phyloP scores from a whole-genome alignment of 495 filamentous ascomycete genomes.

The Hypomontagnella monticulosa region DNA sequence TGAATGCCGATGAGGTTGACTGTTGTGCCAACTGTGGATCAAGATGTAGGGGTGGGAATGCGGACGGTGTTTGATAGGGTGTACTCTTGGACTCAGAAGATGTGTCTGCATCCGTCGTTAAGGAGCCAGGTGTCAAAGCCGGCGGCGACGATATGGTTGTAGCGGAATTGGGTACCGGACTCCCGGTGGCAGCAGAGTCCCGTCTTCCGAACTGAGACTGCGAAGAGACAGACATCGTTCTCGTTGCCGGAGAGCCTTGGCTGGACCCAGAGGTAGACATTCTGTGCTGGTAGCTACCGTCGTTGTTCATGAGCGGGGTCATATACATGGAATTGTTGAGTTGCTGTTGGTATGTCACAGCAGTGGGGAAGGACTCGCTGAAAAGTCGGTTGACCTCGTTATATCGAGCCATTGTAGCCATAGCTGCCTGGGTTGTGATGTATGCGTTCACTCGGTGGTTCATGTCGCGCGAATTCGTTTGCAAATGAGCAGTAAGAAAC shows the following conservation, averaged over 20 bases:
- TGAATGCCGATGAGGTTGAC: conserved; percentile 37
- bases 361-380: conserved; percentile 53
- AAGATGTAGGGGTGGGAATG: conserved; percentile 26
- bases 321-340: conserved; percentile 34
- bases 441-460: conserved; percentile 68
- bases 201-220: conserved; percentile 28
- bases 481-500: conserved; percentile 63
- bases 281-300: conserved; percentile 17
- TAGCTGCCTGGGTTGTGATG: conserved; percentile 66
- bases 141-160: conserved; percentile 36
- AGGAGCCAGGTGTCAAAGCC: conserved; percentile 41
- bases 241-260: conserved; percentile 19
- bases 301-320: conserved; percentile 27
- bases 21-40: conserved; percentile 37
- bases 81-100: conserved; percentile 27
- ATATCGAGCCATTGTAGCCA: conserved; percentile 63
- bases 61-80: conserved; percentile 33
- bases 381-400: conserved; percentile 60
- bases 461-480: conserved; percentile 63
- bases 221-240: conserved; percentile 33
- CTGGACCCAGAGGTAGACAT: conserved; percentile 28
- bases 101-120: conserved; percentile 28
- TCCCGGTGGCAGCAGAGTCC: conserved; percentile 16
- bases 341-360: conserved; percentile 41
- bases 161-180: conserved; percentile 8